Evolutionary conservation across 768 basidiomycete genomes (phyloP).

Genomic region (Pleurotus sapidus): DNA sequence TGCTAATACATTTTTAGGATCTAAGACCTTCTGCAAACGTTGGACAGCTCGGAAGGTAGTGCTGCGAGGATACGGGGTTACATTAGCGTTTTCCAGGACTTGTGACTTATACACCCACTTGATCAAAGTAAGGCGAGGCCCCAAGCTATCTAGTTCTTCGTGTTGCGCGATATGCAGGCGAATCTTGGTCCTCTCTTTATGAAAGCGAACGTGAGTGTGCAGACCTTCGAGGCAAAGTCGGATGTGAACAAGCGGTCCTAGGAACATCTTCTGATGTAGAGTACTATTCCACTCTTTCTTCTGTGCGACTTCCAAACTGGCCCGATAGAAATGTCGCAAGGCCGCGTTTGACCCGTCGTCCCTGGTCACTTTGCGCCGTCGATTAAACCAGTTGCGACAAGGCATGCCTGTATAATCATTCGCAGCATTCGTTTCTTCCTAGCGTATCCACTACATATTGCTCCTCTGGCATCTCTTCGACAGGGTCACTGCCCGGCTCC

Average conservation of each 20-base stretch:
- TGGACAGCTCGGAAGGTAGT: constrained; percentile 20
- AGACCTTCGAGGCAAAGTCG: constrained; percentile 37
- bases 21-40: constrained; percentile 25
- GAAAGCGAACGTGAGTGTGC: constrained; percentile 16
- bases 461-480: not conserved
- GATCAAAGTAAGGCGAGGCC: constrained; percentile 23
- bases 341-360: constrained; percentile 15
- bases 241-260: constrained; percentile 37
- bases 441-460: constrained; percentile 10
- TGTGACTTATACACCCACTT: constrained; percentile 25
- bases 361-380: constrained; percentile 4
- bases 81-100: not conserved
- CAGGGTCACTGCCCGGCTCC: not conserved
- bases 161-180: constrained; percentile 24
- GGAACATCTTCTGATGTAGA: constrained; percentile 33
- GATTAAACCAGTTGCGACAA: constrained; percentile 8
- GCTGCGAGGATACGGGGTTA: constrained; percentile 14
- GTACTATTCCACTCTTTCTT: constrained; percentile 23
- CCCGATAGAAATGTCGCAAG: constrained; percentile 19
- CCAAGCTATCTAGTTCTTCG: constrained; percentile 31
- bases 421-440: constrained; percentile 23
- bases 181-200: constrained; percentile 29
- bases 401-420: constrained; percentile 15
- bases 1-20: constrained; percentile 28
- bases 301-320: constrained; percentile 23